Percentiles rank a stretch among this genome's conserved stretches.
These are phyloP conservation scores for Ciborinia camelliae DNA, from an alignment of 2,329 filamentous ascomycete genomes.

Conservation along the genomic window DNA sequence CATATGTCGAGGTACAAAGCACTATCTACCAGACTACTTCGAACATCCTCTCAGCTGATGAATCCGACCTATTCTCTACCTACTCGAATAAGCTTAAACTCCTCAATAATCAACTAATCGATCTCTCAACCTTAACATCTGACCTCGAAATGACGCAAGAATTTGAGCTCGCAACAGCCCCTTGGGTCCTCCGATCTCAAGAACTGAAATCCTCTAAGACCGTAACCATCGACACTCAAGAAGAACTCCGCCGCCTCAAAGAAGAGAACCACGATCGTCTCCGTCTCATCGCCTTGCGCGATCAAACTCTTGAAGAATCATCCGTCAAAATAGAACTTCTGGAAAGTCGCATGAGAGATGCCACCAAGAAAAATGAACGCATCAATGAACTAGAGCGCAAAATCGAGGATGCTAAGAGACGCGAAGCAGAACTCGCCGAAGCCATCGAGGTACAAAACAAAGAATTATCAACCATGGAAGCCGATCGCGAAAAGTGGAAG, in stretches of 20 bases:
- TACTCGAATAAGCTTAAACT: conserved; percentile 65
- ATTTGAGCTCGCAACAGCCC: conserved; percentile 71
- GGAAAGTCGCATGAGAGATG: conserved; percentile 81
- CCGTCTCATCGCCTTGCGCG: conserved; percentile 66
- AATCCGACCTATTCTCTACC: conserved; percentile 67
- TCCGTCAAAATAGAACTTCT: conserved; percentile 92
- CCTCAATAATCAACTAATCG: conserved; percentile 61
- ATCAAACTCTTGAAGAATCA: conserved; percentile 80
- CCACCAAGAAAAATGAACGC: conserved; percentile 69
- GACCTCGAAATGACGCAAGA: conserved; percentile 72
- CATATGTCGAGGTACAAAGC: conserved; percentile 61
- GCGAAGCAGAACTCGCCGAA: conserved; percentile 54
- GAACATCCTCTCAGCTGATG: conserved; percentile 51
- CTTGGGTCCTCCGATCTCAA: conserved; percentile 79
- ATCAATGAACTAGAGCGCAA: conserved; percentile 63
- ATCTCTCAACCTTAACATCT: conserved; percentile 66
- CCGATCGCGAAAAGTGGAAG: conserved; percentile 68
- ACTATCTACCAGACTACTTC: conserved; percentile 57
- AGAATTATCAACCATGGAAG: conserved; percentile 61
- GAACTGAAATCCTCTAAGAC: conserved; percentile 80
- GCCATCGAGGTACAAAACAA: conserved; percentile 65
- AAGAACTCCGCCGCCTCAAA: conserved; percentile 75
- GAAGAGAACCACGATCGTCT: conserved; percentile 78
- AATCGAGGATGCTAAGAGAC: conserved; percentile 52
- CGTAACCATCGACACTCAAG: conserved; percentile 76